Evolutionary conservation across 345 rosid species (phyloP), one percentile per base, ranked within the genome.

Genomic region (Trapa incisa): DNA sequence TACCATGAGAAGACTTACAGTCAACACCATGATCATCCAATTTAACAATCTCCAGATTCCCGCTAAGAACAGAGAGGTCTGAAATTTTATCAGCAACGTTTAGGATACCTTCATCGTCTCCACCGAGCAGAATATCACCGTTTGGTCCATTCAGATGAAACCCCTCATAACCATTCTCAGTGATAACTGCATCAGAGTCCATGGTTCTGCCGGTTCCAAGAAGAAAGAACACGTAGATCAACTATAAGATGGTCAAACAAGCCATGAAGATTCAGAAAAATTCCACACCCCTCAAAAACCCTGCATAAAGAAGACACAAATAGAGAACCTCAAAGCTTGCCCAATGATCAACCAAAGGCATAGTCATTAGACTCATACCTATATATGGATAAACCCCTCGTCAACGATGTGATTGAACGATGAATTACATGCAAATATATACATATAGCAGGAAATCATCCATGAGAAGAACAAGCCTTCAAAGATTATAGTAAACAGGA

Each of bases 91-190:
- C 72, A 38, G 65, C 64, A 50, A 52, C 57, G 63, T 76, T 71
- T 4, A 75, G 79, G 63, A 73, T 71, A 71, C 39, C 66, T 37
- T 75, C 73, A 61, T 81, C 78, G 39, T 75, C 89, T 43, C 72
- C 73, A 41, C 71, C 12, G 65, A 68, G 69, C 37, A 62, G 71
- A 80, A 62, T 61, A 63, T 77, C 79, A 67, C 66, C 77, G 57
- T 73, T 71, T 67, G 60, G 79, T 47, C 92, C 92, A 80, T 90
- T 90, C 75, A 72, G 77, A 81, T 74, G 75, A 80, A 70, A 75
- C 60, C 66, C 71, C 69, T 84, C 48, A 74, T 73, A 67, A 74
- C 83, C 90, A 75, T 72, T 82, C 48, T 48, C 52, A 22, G 77
- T 77, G 47, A 71, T 48, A 36, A 68, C 35, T 64, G 60, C 68